Evolutionary conservation across 441 rosid species (phyloP).

Genomic region (Erysimum cheiri): DNA sequence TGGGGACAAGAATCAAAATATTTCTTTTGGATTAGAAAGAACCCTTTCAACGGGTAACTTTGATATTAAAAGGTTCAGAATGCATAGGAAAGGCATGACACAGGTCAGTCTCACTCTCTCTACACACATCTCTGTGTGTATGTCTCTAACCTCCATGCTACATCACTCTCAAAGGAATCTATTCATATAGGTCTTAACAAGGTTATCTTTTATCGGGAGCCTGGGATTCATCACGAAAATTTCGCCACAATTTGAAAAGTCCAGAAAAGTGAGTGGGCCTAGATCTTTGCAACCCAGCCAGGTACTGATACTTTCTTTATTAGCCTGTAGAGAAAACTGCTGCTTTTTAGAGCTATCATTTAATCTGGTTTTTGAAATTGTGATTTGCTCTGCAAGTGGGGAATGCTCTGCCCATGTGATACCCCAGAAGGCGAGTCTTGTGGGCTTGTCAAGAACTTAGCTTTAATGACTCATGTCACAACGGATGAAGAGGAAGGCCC

Average conservation of each 20-base stretch:
- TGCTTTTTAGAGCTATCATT: conserved; percentile 8
- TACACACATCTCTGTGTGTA: conserved; percentile 22
- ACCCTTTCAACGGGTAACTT: conserved; percentile 96
- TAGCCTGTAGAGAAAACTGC: conserved; percentile 21
- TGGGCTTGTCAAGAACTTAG: conserved; percentile 97
- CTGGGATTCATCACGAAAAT: conserved; percentile 90
- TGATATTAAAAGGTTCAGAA: conserved; percentile 89
- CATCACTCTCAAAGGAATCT: conserved; percentile 37
- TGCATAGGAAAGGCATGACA: conserved; percentile 98
- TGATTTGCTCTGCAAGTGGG: conserved; percentile 71
- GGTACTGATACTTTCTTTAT: conserved; percentile 52
- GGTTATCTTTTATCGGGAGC: conserved; percentile 84
- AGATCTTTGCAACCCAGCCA: conserved; percentile 99
- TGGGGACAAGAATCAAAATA: conserved; percentile 45
- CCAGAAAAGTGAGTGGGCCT: conserved; percentile 99
- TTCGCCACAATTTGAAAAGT: conserved; percentile 92
- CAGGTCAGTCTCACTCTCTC: conserved; percentile 62
- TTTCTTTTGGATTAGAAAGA: conserved; percentile 78
- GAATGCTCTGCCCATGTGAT: conserved; percentile 99
- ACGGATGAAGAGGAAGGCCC: conserved; percentile 97
- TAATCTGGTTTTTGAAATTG: conserved; percentile 11
- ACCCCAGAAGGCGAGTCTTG: conserved; percentile 99
- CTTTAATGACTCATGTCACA: conserved; percentile 99
- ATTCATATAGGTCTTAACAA: conserved; percentile 63
- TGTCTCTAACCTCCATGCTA: conserved; percentile 19